Base-by-base conservation (phyloP, 2,329 filamentous ascomycete species). In the Phoma sp. region DNA sequence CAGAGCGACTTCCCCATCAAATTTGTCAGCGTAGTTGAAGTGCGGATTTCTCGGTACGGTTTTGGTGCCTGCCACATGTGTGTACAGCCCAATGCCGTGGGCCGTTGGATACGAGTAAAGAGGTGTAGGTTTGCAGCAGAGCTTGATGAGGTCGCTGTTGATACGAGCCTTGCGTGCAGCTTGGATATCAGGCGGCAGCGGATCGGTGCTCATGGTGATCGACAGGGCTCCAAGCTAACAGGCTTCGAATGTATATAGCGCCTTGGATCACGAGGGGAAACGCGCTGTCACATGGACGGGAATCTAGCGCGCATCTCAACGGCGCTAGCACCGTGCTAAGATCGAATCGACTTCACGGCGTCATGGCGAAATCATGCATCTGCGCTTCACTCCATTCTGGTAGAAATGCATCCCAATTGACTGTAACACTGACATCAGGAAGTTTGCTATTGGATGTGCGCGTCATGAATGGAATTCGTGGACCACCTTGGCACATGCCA, bases 381-480 rank as follows among this genome's bases (percentile, higher is more conserved):
- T 39, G 32, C 29, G 26, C 28, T 40, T 30, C 33, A 39, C 36
- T 57, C 49, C 45, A 21, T 54, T 52, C 52, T 47, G 61, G 53
- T 57, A 59, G 53, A 56, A 20, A 11, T 46, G 29, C 37, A 57
- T 36, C 38, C 37, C 23, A 45, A 34, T 20, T 52, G 47, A 34
- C 29, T 37, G 48, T 47, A 34, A 54, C 59, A 40, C 57, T 69
- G 66, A 71, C 67, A 70, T 72, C 65, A 71, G 61, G 57, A 59
- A 30, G 56, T 45, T 48, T 64, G 46, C 20, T 32, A 61, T 56
- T 59, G 56, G 50, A 23, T 26, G 34, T 38, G 23, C 12, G 36
- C 38, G 42, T 56, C 36, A 50, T 53, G 40, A 18, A 47, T 23
- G 36, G 17, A 59, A 47, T 56, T 59, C 57, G 64, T 47, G 43